Evolutionary conservation across 192 early-diverging fungal genomes (phyloP), one percentile per base, ranked within the genome.

Genomic region (Rhizophagus prolifer): DNA sequence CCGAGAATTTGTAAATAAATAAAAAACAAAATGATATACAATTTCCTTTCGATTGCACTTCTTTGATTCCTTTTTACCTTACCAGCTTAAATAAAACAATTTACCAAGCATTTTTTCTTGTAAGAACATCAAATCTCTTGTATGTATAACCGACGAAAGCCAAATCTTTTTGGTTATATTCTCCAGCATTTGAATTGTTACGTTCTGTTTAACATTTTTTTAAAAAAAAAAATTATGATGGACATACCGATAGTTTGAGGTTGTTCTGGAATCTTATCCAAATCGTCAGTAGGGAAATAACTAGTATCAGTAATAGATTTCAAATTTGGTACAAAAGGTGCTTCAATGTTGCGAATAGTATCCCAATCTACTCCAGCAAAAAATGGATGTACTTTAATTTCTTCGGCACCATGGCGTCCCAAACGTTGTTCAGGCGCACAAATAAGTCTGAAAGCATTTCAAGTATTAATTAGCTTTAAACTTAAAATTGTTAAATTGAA

Each of bases 71-170:
- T 44, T 44, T 12, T 44, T 12, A 44, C 10, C 41, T 9, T 44
- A 44, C 10, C 41, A 44, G 12, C 41, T 44, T 44, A 54, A 62
- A 62, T 62, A 34, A n/a, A n/a, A 69, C 46, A 54, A 58, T 64
- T 69, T 86, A 90, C 30, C 89, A 82, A 10, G 87, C 88, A 78
- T 94, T 91, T 72, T 89, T 91, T 74, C 88, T 90, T 46, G 91
- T 91, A 25, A 94, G 78, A 75, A 91, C 91, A 80, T 94, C 93
- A 81, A 94, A 99, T 72, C 95, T 85, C 82, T 98, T 97, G 84
- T 92, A 99, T 10, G 98, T 99, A 86, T 99, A 99, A 23, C 98
- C 98, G 41, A 99, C 93, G 89, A 99, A 99, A 31, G 97, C 97
- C 78, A 99, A 83, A 74, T 97, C 96, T 80, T 95, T 96, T 82